Evolutionary conservation across 768 basidiomycete species (phyloP), one percentile per base, ranked within the genome.

Genomic region (Phanerochaete sordida): DNA sequence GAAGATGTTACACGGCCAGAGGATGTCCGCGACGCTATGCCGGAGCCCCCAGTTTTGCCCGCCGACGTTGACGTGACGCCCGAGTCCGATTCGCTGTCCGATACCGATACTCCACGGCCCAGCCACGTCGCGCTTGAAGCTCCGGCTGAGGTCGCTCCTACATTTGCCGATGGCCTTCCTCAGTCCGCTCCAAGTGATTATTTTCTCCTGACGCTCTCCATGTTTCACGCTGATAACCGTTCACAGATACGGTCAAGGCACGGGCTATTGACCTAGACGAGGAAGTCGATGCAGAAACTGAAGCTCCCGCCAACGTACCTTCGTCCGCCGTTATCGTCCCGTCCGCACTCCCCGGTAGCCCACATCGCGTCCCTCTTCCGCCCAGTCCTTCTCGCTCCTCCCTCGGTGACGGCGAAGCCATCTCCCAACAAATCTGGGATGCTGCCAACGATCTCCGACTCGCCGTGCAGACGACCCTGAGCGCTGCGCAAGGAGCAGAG

Each of bases 401-500:
- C 15, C 1, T 28, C 3, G 39, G 53, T n/a, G 21, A 51, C 30
- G 50, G 53, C 35, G 35, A 54, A 39, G 21, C 23, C 35, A 43
- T 54, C 37, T 21, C 37, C 11, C 53, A 54, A 15, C 35, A 31
- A 3, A 54, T 54, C 7, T 26, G 16, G 53, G 53, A 54, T 15
- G 53, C 53, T 12, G 44, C 56, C 2, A 45, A 45, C 43, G 56
- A 57, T 16, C 56, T 57, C 21, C 43, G 46, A 2, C 43, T 46
- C 7, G 56, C 46, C 11, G 56, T 57, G 15, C 44, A 57, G 26
- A 48, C 43, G 13, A 48, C 46, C 21, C 43, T 45, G 8, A 45
- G 44, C 26, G 56, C 56, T 21, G 46, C 56, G 23, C 56, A 57
- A 35, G 56, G 56, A 26, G 56, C 56, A 13, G 44, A 46, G 21